Conservation (phyloP, 352 stramenopile genomes). For the Globisporangium alternatum region DNA sequence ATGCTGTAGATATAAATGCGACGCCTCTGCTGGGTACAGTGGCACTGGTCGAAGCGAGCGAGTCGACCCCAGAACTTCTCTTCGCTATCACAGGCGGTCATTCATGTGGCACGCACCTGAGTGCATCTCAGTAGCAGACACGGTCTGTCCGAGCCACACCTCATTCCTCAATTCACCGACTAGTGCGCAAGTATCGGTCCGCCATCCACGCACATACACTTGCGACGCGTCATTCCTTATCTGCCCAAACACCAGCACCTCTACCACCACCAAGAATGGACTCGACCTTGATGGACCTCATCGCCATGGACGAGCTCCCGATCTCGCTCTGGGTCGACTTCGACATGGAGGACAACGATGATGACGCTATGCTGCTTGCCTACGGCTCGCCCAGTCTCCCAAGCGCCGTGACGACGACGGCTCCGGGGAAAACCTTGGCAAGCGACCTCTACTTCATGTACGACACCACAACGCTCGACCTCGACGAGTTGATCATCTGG, state of each 20-base stretch:
- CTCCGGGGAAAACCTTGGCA: background rate
- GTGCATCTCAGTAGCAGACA: too few relatives aligned
- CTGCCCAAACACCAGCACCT: background rate
- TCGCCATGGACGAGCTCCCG: slow-evolving; percentile 1
- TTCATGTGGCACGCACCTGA: too few relatives aligned
- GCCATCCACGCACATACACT: background rate
- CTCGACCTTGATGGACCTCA: background rate
- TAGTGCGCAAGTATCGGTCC: background rate
- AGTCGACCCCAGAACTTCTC: too few relatives aligned
- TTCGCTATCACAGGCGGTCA: background rate
- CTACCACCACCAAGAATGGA: background rate
- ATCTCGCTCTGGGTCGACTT: background rate
- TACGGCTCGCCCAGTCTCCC: background rate
- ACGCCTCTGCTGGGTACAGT: too few relatives aligned
- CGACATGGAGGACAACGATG: background rate
- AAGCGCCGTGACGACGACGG: background rate
- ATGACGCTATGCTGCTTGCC: background rate
- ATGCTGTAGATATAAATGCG: too few relatives aligned
- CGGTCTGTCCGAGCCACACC: background rate
- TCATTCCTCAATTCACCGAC: slow-evolving; percentile 6
- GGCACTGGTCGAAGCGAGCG: too few relatives aligned
- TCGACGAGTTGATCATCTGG: background rate
- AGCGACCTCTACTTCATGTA: background rate
- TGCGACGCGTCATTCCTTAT: background rate
- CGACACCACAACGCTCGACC: slow-evolving; percentile 1